A percentile compares a stretch with the other conserved stretches of the same genome.
Conservation (phyloP, 129 eudicot genomes). For the Arctium lappa region DNA sequence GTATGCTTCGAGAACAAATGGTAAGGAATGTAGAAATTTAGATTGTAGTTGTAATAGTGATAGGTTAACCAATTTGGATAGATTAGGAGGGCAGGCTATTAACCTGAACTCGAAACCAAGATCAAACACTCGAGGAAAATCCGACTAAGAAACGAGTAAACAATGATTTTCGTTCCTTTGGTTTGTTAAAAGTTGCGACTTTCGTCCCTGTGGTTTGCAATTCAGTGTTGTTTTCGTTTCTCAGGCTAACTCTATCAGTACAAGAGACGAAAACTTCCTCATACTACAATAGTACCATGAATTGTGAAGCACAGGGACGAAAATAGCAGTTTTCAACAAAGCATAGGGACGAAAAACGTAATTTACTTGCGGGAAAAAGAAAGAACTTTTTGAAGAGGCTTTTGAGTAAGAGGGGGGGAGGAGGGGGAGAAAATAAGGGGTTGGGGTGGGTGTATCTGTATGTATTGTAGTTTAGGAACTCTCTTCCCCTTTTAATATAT, state of each 20-base stretch:
- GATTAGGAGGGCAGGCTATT: conserved; percentile 39
- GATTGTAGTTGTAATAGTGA: conserved; percentile 45
- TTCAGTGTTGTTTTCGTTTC: neutral
- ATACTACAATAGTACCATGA: no score
- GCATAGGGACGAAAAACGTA: neutral
- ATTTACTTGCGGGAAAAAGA: neutral
- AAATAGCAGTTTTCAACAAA: neutral
- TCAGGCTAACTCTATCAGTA: neutral
- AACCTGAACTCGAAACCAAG: conserved; percentile 31
- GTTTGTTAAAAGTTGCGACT: neutral
- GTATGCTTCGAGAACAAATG: conserved; percentile 20
- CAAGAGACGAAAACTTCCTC: no score
- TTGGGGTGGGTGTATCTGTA: conserved; percentile 24
- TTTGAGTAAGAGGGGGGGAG: conserved; percentile 9
- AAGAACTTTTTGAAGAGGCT: conserved; percentile 8
- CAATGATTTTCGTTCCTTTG: neutral
- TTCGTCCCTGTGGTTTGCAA: neutral
- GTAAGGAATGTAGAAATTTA: conserved; percentile 49
- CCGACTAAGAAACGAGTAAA: conserved; percentile 8
- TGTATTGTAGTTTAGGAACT: conserved; percentile 45
- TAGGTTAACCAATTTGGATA: conserved; percentile 50
- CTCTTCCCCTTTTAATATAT: conserved; percentile 33
- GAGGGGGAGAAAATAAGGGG: conserved; percentile 28
- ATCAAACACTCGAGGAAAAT: conserved; percentile 31
- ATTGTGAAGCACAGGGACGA: neutral